Percentiles rank a stretch among this genome's conserved stretches.
phyloP scores from a whole-genome alignment of 1,284 basidiomycete species.

The Irpex rosettiformis region DNA sequence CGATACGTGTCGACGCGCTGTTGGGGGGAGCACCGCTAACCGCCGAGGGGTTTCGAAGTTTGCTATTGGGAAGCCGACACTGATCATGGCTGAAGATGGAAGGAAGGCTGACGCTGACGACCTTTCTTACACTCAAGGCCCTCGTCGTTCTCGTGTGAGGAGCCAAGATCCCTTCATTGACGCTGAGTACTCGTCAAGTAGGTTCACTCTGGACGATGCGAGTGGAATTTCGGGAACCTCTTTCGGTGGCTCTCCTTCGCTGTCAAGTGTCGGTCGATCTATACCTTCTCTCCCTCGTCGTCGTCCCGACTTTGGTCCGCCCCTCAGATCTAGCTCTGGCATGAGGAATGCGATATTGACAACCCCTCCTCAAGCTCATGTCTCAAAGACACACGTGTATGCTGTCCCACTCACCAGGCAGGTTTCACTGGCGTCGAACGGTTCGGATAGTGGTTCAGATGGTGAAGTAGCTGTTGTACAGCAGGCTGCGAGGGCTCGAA shows the following conservation, averaged over 20 bases:
- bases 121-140: conserved; percentile 14
- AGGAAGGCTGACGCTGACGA: conserved; percentile 18
- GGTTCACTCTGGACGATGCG: conserved; percentile 13
- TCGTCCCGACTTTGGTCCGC: conserved; percentile 54
- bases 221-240: conserved; percentile 14
- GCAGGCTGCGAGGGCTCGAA: conserved; percentile 43
- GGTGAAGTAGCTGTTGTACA: conserved; percentile 44
- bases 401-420: conserved; percentile 8
- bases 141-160: conserved; percentile 5
- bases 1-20: conserved; percentile 40
- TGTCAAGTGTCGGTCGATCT: conserved; percentile 58
- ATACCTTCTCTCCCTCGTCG: conserved; percentile 62
- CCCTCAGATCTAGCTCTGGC: conserved; percentile 3
- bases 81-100: conserved; percentile 25
- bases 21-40: conserved; percentile 45
- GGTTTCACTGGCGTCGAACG: conserved; percentile 21
- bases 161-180: conserved; percentile 38
- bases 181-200: conserved; percentile 38
- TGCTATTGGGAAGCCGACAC: conserved; percentile 27
- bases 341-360: conserved; percentile 7
- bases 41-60: conserved; percentile 16
- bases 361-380: conserved; percentile 18
- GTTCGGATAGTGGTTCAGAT: conserved; percentile 31
- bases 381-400: conserved; percentile 8
- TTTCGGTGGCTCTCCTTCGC: conserved; percentile 50